Percentiles rank a stretch among this genome's conserved stretches.
phyloP scores from a whole-genome alignment of 2,329 filamentous ascomycete species.

The Rutstroemia sp. region DNA sequence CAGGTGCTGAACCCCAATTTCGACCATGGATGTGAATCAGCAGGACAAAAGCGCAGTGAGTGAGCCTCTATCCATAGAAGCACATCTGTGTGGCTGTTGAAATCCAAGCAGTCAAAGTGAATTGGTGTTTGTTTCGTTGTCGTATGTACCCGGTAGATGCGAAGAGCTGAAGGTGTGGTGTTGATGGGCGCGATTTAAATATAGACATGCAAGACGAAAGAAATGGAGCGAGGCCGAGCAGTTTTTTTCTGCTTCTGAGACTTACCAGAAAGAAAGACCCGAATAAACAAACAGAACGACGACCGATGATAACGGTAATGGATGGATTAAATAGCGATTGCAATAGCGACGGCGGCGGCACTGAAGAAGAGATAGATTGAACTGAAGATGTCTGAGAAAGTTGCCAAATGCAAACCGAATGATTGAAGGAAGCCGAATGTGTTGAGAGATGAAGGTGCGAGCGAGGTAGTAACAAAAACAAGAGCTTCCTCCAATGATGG shows the following conservation, averaged over 20 bases:
- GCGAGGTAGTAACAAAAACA: not conserved
- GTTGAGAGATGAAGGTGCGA: not conserved
- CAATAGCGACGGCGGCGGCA: not conserved
- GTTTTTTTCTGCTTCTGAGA: not conserved
- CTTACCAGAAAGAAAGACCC: not conserved
- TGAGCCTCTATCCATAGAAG: not conserved
- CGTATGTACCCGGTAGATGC: not conserved
- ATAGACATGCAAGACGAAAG: not conserved
- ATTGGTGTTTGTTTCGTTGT: not conserved
- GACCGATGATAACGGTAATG: not conserved
- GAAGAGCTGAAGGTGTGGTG: not conserved
- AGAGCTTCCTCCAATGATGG: not conserved
- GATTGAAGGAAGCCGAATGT: not conserved
- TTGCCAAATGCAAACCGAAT: slow-evolving; percentile 2
- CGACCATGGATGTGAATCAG: not conserved
- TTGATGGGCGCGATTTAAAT: slow-evolving; percentile 7
- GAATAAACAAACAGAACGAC: not conserved
- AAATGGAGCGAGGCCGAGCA: not conserved
- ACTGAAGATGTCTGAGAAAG: not conserved
- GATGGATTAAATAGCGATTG: not conserved
- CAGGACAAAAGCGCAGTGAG: not conserved
- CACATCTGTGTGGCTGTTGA: not conserved
- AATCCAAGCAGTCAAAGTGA: not conserved
- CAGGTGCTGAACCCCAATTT: not conserved
- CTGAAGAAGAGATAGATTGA: not conserved